Base-by-base conservation (phyloP, 495 filamentous ascomycete species). In the Aspergillus saccharolyticus region DNA sequence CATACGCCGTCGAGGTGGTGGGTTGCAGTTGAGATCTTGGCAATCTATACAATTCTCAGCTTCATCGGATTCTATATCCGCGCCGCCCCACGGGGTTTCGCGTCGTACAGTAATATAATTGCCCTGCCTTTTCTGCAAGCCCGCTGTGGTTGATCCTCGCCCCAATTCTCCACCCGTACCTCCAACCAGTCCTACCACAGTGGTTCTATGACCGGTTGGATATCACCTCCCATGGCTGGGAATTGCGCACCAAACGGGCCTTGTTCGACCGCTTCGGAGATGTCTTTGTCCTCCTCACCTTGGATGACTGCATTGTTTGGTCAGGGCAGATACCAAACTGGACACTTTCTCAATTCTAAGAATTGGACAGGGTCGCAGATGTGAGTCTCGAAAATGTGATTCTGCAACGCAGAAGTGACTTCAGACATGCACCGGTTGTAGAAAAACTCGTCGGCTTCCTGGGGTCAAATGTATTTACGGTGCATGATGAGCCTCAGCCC, bases 41-140 rank as follows among this genome's bases (percentile, higher is more conserved):
- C 20, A n/a, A 19, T 48, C 53, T 30, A 33, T 15, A 58, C 53
- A 43, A 2, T 42, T 14, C 5, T 53, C 42, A 42, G 45, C n/a
- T 51, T 59, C 1, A 9, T 28, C 1, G 17, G 45, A 6, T 70
- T 79, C 19, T 65, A 78, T 8, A 71, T 75, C 7, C 80, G 82
- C 8, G 75, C 74, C 86, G 85, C 50, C 86, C 82, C 64, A 82
- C 83, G 12, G 83, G 83, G 25, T 86, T 85, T 68, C 81, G 84
- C 12, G 71, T 89, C 19, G 80, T 79, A 20, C 66, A n/a, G n/a
- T n/a, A n/a, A n/a, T n/a, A n/a, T n/a, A n/a, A n/a, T 83, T 25
- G 67, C 73, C 16, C 83, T 85, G 76, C 80, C 24, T 80, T 82
- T 21, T 83, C 65, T 20, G 55, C 53, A 20, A 63, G 48, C 17